Percentiles rank a stretch among this genome's conserved stretches.
These are phyloP conservation scores for Oxyria digyna DNA, from an alignment of 148 eudicot genomes.

Conservation along the genomic window DNA sequence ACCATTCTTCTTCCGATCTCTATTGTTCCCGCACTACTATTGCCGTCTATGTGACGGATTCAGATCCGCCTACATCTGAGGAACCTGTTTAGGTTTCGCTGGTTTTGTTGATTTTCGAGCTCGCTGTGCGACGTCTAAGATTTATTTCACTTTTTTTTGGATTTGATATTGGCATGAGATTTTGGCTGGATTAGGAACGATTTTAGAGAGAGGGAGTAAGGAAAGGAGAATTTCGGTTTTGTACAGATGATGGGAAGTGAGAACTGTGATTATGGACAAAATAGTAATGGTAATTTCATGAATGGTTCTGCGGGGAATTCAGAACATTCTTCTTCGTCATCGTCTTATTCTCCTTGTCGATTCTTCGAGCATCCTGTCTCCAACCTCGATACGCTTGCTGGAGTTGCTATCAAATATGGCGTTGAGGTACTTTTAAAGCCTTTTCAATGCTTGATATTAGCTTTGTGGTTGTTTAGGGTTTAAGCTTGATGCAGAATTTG, in stretches of 20 bases:
- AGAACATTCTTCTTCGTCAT: conserved; percentile 6
- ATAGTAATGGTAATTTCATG: neutral
- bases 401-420: conserved; percentile 78
- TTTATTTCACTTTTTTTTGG: neutral
- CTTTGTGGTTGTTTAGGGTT: neutral
- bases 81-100: conserved; percentile 5
- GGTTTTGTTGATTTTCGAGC: neutral
- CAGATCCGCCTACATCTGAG: neutral
- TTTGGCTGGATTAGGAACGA: neutral
- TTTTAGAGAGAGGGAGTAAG: neutral
- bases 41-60: neutral
- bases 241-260: conserved; percentile 8
- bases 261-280: neutral
- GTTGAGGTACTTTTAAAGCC: conserved; percentile 52
- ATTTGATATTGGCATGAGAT: neutral
- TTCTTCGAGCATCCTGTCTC: conserved; percentile 57
- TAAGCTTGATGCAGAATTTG: neutral
- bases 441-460: neutral
- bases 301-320: conserved; percentile 8
- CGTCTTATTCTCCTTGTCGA: conserved; percentile 19
- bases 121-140: neutral
- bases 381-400: conserved; percentile 73
- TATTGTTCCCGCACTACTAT: neutral
- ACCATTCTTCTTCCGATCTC: neutral
- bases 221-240: neutral